Conservation (phyloP, 2,329 filamentous ascomycete species). For the Colletotrichum lindemuthianum region DNA sequence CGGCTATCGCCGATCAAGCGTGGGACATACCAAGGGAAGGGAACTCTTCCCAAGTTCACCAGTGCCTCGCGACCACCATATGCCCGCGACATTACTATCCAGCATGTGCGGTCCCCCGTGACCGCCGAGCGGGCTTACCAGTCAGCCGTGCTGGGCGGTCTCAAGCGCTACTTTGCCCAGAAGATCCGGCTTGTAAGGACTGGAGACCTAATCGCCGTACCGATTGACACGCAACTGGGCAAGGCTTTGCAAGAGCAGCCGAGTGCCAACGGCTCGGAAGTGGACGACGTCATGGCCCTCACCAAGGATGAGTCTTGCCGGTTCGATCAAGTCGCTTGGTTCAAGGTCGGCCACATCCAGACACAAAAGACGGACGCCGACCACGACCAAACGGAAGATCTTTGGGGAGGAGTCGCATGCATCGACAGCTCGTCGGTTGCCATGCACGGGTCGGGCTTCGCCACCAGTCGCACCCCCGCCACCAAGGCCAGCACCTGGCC, state of each 20-base stretch:
- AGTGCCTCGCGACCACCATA: slow-evolving; percentile 66
- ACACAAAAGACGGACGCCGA: slow-evolving; percentile 60
- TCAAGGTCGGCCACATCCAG: slow-evolving; percentile 82
- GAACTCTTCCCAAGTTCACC: slow-evolving; percentile 65
- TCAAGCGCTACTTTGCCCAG: slow-evolving; percentile 89
- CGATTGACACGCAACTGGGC: slow-evolving; percentile 87
- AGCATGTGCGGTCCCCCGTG: slow-evolving; percentile 88
- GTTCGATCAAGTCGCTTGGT: slow-evolving; percentile 83
- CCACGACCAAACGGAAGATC: slow-evolving; percentile 69
- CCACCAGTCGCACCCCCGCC: slow-evolving; percentile 82
- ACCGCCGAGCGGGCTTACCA: slow-evolving; percentile 88
- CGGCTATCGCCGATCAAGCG: slow-evolving; percentile 78
- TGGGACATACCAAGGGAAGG: slow-evolving; percentile 58
- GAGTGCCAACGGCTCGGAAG: slow-evolving; percentile 66
- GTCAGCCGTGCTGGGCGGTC: slow-evolving; percentile 82
- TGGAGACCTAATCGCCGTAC: slow-evolving; percentile 88
- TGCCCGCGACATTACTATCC: slow-evolving; percentile 81
- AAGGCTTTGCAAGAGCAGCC: slow-evolving; percentile 80
- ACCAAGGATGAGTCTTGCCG: slow-evolving; percentile 47
- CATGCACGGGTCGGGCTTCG: slow-evolving; percentile 91
- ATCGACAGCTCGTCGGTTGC: slow-evolving; percentile 89
- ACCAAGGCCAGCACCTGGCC: slow-evolving; percentile 83
- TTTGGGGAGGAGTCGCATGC: slow-evolving; percentile 87
- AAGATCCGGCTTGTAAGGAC: slow-evolving; percentile 84
- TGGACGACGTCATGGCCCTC: slow-evolving; percentile 75